These are phyloP conservation scores for Scedosporium dehoogii DNA, from an alignment of 2,329 filamentous ascomycete species.

Conservation along the genomic window DNA sequence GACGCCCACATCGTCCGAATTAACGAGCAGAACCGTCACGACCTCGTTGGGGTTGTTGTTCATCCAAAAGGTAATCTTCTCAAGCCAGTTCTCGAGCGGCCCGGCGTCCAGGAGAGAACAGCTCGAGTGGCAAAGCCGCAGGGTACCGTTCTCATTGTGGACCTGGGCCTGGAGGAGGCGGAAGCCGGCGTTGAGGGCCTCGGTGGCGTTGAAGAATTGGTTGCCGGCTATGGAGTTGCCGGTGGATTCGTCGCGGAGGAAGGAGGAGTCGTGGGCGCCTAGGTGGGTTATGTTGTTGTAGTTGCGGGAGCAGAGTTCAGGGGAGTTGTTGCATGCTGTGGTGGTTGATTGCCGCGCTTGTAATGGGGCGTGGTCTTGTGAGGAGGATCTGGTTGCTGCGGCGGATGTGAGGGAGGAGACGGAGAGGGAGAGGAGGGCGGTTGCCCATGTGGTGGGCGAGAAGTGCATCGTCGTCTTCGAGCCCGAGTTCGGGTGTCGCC, in stretches of 20 bases:
- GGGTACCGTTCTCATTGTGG: slow-evolving; percentile 47
- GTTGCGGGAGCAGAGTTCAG: slow-evolving; percentile 55
- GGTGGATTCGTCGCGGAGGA: slow-evolving; percentile 55
- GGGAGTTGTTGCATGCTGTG: slow-evolving; percentile 70
- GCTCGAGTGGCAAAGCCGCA: slow-evolving; percentile 60
- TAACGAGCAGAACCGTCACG: slow-evolving; percentile 64
- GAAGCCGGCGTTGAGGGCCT: slow-evolving; percentile 60
- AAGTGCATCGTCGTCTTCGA: not conserved
- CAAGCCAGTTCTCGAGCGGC: slow-evolving; percentile 52
- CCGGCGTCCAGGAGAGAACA: slow-evolving; percentile 63
- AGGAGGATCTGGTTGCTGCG: not conserved
- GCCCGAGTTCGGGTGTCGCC: not conserved
- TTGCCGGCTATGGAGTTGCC: slow-evolving; percentile 56
- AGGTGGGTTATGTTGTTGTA: slow-evolving; percentile 73
- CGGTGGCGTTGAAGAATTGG: slow-evolving; percentile 64
- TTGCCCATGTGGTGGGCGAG: slow-evolving; percentile 1
- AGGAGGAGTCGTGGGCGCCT: slow-evolving; percentile 66
- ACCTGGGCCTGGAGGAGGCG: slow-evolving; percentile 64
- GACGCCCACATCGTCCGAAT: slow-evolving; percentile 50
- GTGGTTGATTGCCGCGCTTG: slow-evolving; percentile 10
- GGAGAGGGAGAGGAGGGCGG: slow-evolving; percentile 15
- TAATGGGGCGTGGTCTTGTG: slow-evolving; percentile 3
- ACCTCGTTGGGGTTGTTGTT: slow-evolving; percentile 62
- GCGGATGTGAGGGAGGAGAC: slow-evolving; percentile 8
- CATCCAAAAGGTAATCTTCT: slow-evolving; percentile 57